These are phyloP conservation scores for Diutina neorugosa DNA, from an alignment of 1,139 yeast genomes.

Conservation along the genomic window DNA sequence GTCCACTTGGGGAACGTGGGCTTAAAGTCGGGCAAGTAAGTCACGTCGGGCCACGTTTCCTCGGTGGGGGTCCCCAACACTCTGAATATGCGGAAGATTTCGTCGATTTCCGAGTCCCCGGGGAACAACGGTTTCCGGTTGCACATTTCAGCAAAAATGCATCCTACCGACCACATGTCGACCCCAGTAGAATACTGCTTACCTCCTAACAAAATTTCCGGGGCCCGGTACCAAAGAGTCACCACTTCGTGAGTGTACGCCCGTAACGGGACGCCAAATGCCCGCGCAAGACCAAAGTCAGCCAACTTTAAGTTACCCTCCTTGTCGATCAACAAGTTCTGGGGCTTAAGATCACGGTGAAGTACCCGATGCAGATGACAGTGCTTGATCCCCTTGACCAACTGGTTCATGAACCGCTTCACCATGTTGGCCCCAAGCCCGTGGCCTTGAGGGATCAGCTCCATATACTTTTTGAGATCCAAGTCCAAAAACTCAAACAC, in stretches of 20 bases:
- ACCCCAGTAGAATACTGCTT: constrained; percentile 97
- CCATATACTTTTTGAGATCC: constrained; percentile 96
- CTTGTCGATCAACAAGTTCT: constrained; percentile 82
- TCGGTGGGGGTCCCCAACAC: constrained; percentile 80
- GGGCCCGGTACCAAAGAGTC: constrained; percentile 96
- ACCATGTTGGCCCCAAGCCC: constrained; percentile 87
- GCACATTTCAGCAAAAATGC: constrained; percentile 98
- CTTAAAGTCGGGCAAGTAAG: constrained; percentile 87
- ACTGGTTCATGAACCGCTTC: constrained; percentile 85
- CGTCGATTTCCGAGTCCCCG: constrained; percentile 94
- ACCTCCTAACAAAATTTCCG: constrained; percentile 91
- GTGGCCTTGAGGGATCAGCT: constrained; percentile 81
- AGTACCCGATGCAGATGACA: constrained; percentile 92
- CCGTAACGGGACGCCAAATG: constrained; percentile 92
- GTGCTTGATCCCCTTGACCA: constrained; percentile 84
- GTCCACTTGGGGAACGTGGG: constrained; percentile 94
- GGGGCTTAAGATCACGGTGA: constrained; percentile 95
- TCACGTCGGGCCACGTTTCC: constrained; percentile 93
- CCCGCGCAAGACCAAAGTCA: constrained; percentile 94
- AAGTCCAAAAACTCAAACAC: constrained; percentile 90
- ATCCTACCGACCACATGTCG: constrained; percentile 98
- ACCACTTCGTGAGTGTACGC: constrained; percentile 98
- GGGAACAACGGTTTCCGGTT: constrained; percentile 92
- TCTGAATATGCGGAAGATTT: constrained; percentile 68
- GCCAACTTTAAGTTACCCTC: constrained; percentile 94